Conservation (phyloP, 768 basidiomycete species). For the Boletus coccyginus region DNA sequence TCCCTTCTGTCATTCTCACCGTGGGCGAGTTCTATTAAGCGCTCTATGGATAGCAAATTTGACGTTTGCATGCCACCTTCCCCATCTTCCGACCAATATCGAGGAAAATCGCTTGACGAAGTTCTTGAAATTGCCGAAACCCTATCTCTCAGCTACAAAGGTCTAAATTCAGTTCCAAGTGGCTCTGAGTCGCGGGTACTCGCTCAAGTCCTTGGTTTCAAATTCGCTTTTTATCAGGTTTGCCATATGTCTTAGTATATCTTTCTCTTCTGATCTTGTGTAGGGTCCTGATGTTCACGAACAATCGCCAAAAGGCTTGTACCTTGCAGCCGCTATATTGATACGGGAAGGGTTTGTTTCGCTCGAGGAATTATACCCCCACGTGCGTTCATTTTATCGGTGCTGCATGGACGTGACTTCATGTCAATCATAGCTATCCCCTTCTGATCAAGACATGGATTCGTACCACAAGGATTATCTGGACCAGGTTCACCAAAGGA, state of each 20-base stretch:
- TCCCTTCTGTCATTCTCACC: constrained; percentile 84
- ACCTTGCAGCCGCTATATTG: constrained; percentile 79
- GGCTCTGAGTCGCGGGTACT: constrained; percentile 55
- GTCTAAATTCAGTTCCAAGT: constrained; percentile 13
- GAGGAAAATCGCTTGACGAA: constrained; percentile 65
- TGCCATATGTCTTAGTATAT: constrained; percentile 16
- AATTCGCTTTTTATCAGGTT: constrained; percentile 90
- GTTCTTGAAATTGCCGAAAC: constrained; percentile 55
- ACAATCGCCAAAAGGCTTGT: constrained; percentile 65
- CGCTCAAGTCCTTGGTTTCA: constrained; percentile 97
- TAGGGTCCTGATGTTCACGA: constrained; percentile 62
- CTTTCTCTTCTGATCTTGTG: constrained; percentile 12
- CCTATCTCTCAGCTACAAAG: constrained; percentile 1
- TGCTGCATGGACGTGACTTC: constrained; percentile 1
- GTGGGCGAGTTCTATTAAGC: constrained; percentile 63
- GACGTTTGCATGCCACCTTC: constrained; percentile 38
- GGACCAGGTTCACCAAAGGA: constrained; percentile 58
- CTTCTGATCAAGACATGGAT: constrained; percentile 76
- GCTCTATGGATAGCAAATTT: constrained; percentile 24
- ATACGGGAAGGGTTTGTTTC: constrained; percentile 88
- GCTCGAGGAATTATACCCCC: constrained; percentile 88
- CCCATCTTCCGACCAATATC: constrained; percentile 40
- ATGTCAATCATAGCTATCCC: constrained; percentile 53
- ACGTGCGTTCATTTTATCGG: constrained; percentile 50
- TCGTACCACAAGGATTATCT: constrained; percentile 63